Conservation (phyloP, 805 yeast genomes). For the Maudiozyma serrabonitensis region DNA sequence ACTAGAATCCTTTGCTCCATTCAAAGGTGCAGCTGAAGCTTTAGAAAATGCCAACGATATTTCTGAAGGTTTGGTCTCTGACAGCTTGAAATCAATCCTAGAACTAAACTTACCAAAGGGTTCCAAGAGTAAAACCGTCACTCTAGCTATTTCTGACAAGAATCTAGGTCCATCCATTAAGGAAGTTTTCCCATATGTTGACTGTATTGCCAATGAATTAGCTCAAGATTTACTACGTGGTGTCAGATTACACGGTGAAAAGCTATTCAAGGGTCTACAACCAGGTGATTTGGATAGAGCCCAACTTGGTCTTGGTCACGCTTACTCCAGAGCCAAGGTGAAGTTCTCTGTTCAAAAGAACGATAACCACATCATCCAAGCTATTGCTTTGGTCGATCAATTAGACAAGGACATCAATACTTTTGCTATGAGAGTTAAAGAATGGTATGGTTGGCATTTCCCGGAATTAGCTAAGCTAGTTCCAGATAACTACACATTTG, state of each 20-base stretch:
- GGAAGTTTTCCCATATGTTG: slow-evolving; percentile 80
- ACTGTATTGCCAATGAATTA: slow-evolving; percentile 82
- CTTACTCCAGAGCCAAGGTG: slow-evolving; percentile 97
- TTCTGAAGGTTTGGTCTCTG: slow-evolving; percentile 93
- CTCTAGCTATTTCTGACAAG: slow-evolving; percentile 86
- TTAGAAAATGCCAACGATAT: slow-evolving; percentile 96
- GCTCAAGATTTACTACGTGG: slow-evolving; percentile 95
- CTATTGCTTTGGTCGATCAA: slow-evolving; percentile 94
- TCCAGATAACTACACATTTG: slow-evolving; percentile 79
- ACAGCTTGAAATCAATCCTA: slow-evolving; percentile 77
- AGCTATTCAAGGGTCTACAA: slow-evolving; percentile 82
- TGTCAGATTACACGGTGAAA: slow-evolving; percentile 80
- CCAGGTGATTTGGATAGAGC: slow-evolving; percentile 96
- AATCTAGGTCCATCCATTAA: slow-evolving; percentile 95
- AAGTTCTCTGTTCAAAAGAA: slow-evolving; percentile 98
- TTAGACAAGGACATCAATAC: slow-evolving; percentile 97
- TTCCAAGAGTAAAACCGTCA: slow-evolving; percentile 52
- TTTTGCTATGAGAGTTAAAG: slow-evolving; percentile 93
- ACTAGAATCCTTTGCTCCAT: slow-evolving; percentile 92
- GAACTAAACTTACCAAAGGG: slow-evolving; percentile 84
- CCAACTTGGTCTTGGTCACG: slow-evolving; percentile 97
- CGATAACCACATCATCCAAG: slow-evolving; percentile 98
- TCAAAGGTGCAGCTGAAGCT: slow-evolving; percentile 99
- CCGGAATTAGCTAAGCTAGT: slow-evolving; percentile 92
- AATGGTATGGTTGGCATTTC: slow-evolving; percentile 99